Conservation (phyloP, 1,284 basidiomycete species). For the Cerrena zonata region DNA sequence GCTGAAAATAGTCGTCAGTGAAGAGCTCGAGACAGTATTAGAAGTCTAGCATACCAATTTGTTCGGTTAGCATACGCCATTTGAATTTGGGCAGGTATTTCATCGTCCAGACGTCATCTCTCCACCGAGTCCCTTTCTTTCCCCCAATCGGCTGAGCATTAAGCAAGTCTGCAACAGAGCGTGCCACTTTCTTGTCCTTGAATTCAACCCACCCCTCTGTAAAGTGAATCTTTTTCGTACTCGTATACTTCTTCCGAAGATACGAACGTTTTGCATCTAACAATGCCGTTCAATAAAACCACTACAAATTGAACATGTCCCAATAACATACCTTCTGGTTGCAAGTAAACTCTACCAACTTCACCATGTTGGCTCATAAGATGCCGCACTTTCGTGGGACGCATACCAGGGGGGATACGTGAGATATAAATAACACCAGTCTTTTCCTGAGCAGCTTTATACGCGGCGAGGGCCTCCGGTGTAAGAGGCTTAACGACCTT, state of each 20-base stretch:
- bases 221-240: slow-evolving; percentile 81
- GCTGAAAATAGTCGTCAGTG: slow-evolving; percentile 44
- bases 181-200: slow-evolving; percentile 85
- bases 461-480: slow-evolving; percentile 64
- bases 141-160: slow-evolving; percentile 95
- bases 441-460: slow-evolving; percentile 61
- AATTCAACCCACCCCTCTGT: slow-evolving; percentile 99
- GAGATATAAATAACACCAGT: slow-evolving; percentile 93
- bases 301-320: background rate
- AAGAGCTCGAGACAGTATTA: background rate
- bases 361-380: slow-evolving; percentile 82
- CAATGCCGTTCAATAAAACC: background rate
- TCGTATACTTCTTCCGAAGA: slow-evolving; percentile 68
- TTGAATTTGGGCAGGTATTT: slow-evolving; percentile 97
- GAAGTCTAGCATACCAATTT: slow-evolving; percentile 73
- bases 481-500: slow-evolving; percentile 67
- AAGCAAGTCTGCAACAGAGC: slow-evolving; percentile 88
- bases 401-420: slow-evolving; percentile 97
- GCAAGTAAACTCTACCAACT: slow-evolving; percentile 80
- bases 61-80: slow-evolving; percentile 98
- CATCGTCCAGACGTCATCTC: slow-evolving; percentile 99
- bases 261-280: slow-evolving; percentile 77
- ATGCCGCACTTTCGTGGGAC: slow-evolving; percentile 91
- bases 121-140: slow-evolving; percentile 86
- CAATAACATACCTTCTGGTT: slow-evolving; percentile 68